Evolutionary conservation across 106 monocot genomes (phyloP), one percentile per base, ranked within the genome.

Genomic region (Acorus calamus): DNA sequence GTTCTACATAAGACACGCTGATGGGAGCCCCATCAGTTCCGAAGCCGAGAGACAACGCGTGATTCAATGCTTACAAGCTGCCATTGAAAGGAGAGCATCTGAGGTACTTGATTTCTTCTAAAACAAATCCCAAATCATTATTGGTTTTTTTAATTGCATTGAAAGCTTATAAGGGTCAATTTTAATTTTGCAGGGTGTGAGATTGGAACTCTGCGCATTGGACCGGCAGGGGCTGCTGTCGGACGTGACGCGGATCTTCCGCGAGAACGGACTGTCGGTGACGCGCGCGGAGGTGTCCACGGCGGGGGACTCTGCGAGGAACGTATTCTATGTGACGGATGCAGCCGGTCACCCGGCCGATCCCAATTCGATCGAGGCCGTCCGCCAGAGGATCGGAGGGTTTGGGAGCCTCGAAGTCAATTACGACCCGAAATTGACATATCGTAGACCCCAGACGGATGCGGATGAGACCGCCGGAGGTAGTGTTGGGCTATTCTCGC

Each of bases 291-390:
- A 91, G 70, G 74, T 88, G 44, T 69, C 83, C 2, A 98, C 91
- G 2, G 73, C 75, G 47, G 82, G 56, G 7, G 64, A 65, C 28
- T 75, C 52, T 74, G 85, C 96, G 2, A 12, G 28, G 8, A 83
- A 98, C 73, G 85, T 78, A 44, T 98, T 98, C 83, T 83, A 88
- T 63, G 87, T 98, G 7, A 83, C 87, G 3, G 91, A 91, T 49
- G 78, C 82, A 0, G 61, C 64, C 13, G 91, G 96, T 11, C 59
- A 71, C 4, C 78, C 77, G 11, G 77, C 71, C 0, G 91, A 98
- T 42, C 71, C 43, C 41, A 81, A 83, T 54, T 70, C 67, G 7
- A 78, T 93, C 56, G 78, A 77, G 45, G 77, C 74, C 0, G 86
- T 93, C 11, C 74, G 83, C 45, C 56, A 84, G 45, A 63, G 67